Evolutionary conservation across 176 grass and related monocot species (phyloP).

Genomic region (Lolium rigidum): DNA sequence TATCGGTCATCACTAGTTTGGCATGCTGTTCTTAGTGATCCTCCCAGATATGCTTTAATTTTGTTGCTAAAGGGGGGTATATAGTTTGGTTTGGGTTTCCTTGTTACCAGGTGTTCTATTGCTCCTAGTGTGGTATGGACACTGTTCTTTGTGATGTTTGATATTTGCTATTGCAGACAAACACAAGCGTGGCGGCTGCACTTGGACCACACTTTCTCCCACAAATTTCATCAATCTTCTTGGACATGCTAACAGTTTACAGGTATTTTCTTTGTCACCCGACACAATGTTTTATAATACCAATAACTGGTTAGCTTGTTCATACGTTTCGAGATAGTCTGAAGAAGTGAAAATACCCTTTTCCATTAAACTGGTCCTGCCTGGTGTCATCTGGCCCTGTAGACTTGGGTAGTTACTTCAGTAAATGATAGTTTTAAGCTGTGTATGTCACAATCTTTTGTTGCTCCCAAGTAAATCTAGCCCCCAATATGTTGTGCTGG

Average conservation of each 20-base stretch:
- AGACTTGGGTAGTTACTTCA: not conserved
- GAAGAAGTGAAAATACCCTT: not conserved
- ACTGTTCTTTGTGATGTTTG: constrained; percentile 18
- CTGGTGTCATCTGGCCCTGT: not conserved
- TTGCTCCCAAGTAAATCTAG: no score
- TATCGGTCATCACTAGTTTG: not conserved
- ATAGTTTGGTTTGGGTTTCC: not conserved
- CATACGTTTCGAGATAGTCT: not conserved
- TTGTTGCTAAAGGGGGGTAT: not conserved
- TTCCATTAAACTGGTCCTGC: constrained; percentile 16
- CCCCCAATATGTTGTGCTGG: no score
- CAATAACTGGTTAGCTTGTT: no score
- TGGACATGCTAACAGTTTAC: constrained; percentile 99
- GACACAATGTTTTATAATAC: not conserved
- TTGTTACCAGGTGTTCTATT: not conserved
- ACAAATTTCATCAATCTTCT: constrained; percentile 91
- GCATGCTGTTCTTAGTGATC: not conserved
- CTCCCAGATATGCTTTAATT: not conserved
- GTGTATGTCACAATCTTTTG: not conserved
- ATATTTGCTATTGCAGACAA: constrained; percentile 76
- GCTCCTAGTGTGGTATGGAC: not conserved
- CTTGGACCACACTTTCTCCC: constrained; percentile 95
- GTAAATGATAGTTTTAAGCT: not conserved
- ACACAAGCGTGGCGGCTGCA: constrained; percentile 86
- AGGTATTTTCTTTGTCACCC: constrained; percentile 58